Conservation (phyloP, 176 grass and related monocot genomes). For the Sorghum bicolor region Sorghum_bicolor_NCBIv3 NC_012875.2:45149501-45150000, state of each 20-base stretch:
- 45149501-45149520: conserved; percentile 43
- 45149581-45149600: conserved; percentile 73
- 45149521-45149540: conserved; percentile 90
- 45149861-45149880: background rate
- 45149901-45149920: background rate
- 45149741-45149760: background rate
- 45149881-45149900: background rate
- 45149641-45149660: background rate
- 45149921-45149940: background rate
- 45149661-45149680: background rate
- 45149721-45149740: conserved; percentile 12
- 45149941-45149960: background rate
- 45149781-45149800: background rate
- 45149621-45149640: conserved; percentile 54
- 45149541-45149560: conserved; percentile 61
- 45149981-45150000: background rate
- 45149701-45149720: background rate
- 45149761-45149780: background rate
- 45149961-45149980: background rate
- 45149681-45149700: background rate
- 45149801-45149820: background rate
- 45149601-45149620: conserved; percentile 86
- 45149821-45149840: background rate
- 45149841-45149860: background rate
- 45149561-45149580: conserved; percentile 72